These are phyloP conservation scores for Zanthoxylum bungeanum DNA, from an alignment of 345 rosid genomes.

Conservation along the genomic window DNA sequence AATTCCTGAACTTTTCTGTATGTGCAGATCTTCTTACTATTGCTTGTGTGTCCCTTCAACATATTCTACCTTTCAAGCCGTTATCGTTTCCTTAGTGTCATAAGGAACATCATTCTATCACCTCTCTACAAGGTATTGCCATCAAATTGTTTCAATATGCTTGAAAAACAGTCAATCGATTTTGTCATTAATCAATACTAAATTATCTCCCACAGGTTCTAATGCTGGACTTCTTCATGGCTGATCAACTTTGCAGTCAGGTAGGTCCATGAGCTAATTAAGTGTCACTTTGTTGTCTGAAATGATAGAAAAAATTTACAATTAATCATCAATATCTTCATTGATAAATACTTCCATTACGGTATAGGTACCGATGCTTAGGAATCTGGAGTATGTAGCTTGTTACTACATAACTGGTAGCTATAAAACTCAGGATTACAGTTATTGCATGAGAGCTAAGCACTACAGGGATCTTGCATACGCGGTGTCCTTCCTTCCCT, in stretches of 20 bases:
- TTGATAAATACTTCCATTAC: slow-evolving; percentile 5
- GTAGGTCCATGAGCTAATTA: slow-evolving; percentile 27
- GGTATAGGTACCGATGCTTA: slow-evolving; percentile 70
- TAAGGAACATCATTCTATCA: slow-evolving; percentile 74
- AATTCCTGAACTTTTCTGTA: background rate
- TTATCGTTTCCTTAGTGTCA: slow-evolving; percentile 55
- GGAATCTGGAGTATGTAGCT: slow-evolving; percentile 79
- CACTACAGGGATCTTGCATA: slow-evolving; percentile 86
- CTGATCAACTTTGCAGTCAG: slow-evolving; percentile 98
- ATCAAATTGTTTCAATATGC: background rate
- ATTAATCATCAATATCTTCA: background rate
- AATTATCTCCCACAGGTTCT: slow-evolving; percentile 48
- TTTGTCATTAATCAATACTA: slow-evolving; percentile 4
- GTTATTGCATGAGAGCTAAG: slow-evolving; percentile 73
- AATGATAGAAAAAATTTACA: background rate
- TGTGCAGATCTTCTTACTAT: slow-evolving; percentile 51
- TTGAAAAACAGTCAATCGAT: background rate
- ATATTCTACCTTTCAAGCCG: slow-evolving; percentile 78
- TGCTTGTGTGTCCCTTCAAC: slow-evolving; percentile 78
- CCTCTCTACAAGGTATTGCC: slow-evolving; percentile 82
- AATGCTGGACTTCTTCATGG: slow-evolving; percentile 99
- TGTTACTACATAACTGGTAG: slow-evolving; percentile 95
- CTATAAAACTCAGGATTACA: slow-evolving; percentile 83
- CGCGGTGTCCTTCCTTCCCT: slow-evolving; percentile 94
- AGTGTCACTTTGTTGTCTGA: background rate